phyloP scores from a whole-genome alignment of 805 yeast genomes.

The Suhomyces pyralidae region DNA sequence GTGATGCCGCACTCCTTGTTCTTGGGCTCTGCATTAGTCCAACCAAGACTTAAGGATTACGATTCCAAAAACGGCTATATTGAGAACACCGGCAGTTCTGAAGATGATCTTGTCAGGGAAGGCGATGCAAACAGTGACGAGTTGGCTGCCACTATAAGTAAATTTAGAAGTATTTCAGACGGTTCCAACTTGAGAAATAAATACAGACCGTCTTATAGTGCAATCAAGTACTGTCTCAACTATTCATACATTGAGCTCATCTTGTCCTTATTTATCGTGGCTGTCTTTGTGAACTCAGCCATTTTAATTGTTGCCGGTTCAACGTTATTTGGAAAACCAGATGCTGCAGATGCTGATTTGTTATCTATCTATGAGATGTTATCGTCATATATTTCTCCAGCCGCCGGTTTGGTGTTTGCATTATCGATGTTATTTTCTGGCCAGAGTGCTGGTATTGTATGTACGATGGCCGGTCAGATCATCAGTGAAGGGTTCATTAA shows the following conservation, averaged over 20 bases:
- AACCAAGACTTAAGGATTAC: constrained; percentile 41
- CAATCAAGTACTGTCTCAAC: constrained; percentile 39
- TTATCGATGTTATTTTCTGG: constrained; percentile 46
- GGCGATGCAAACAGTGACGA: not conserved
- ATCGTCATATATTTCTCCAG: constrained; percentile 41
- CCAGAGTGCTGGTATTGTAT: constrained; percentile 47
- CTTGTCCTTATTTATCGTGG: constrained; percentile 39
- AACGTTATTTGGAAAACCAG: constrained; percentile 41
- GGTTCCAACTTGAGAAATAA: constrained; percentile 26
- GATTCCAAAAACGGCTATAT: constrained; percentile 32
- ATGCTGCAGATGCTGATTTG: constrained; percentile 45
- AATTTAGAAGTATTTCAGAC: constrained; percentile 25
- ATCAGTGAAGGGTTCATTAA: constrained; percentile 45
- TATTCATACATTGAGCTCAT: constrained; percentile 41
- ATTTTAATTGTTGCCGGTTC: constrained; percentile 45
- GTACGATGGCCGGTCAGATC: constrained; percentile 50
- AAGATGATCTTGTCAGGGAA: not conserved
- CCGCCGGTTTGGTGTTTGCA: constrained; percentile 45
- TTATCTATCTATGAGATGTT: constrained; percentile 44
- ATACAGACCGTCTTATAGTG: constrained; percentile 41
- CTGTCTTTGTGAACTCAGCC: constrained; percentile 45
- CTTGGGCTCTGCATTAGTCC: constrained; percentile 45
- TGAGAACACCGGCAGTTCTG: not conserved
- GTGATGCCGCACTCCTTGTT: constrained; percentile 48
- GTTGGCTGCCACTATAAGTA: constrained; percentile 16